Evolutionary conservation across 768 basidiomycete genomes (phyloP).

Genomic region (Lentinula boryana): DNA sequence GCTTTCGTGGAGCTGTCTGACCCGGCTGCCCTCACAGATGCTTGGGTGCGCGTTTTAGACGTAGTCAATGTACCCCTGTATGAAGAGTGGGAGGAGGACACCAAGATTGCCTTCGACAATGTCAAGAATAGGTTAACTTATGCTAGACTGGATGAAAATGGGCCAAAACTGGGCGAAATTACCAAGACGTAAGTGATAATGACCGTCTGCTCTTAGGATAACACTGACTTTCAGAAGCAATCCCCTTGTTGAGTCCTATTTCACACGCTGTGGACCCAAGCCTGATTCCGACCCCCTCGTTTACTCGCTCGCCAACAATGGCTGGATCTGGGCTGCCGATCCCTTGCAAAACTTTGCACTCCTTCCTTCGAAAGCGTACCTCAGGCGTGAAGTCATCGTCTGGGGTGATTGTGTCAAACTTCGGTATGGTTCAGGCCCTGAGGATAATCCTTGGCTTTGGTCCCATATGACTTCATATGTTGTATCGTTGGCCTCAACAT

Average conservation of each 20-base stretch:
- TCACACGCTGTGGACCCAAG: slow-evolving; percentile 66
- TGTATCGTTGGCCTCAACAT: slow-evolving; percentile 68
- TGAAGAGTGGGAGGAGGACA: slow-evolving; percentile 80
- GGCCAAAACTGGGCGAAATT: slow-evolving; percentile 81
- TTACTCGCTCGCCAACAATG: slow-evolving; percentile 93
- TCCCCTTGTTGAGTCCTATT: slow-evolving; percentile 88
- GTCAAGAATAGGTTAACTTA: slow-evolving; percentile 77
- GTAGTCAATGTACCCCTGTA: slow-evolving; percentile 88
- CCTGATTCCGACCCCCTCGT: slow-evolving; percentile 39
- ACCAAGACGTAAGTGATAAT: slow-evolving; percentile 51
- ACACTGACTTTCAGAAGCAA: slow-evolving; percentile 34
- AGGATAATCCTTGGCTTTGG: slow-evolving; percentile 94
- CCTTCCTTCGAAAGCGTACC: slow-evolving; percentile 87
- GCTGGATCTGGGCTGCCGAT: slow-evolving; percentile 98
- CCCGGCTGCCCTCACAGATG: slow-evolving; percentile 51
- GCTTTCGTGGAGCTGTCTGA: slow-evolving; percentile 49
- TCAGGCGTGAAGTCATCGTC: slow-evolving; percentile 92
- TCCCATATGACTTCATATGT: slow-evolving; percentile 84
- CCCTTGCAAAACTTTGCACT: slow-evolving; percentile 93
- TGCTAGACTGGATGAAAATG: slow-evolving; percentile 72
- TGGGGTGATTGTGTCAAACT: slow-evolving; percentile 99
- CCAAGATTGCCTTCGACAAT: slow-evolving; percentile 62
- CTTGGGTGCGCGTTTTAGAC: slow-evolving; percentile 77
- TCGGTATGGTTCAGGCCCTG: slow-evolving; percentile 78
- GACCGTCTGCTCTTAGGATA: background rate